phyloP scores from a whole-genome alignment of 805 yeast species.

The Nakazawaea pomicola region DNA sequence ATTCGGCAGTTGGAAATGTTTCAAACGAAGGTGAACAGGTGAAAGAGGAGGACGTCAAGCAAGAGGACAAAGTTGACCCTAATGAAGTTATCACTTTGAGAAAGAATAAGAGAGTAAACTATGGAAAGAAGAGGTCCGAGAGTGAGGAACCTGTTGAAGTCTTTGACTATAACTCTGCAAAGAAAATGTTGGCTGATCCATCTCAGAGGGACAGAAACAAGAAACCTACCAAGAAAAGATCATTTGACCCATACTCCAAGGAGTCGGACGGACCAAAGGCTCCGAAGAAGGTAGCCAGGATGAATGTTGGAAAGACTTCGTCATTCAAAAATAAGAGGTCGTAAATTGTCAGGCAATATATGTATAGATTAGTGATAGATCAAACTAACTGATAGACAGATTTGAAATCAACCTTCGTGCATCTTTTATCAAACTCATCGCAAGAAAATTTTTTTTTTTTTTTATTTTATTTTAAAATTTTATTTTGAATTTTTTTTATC shows the following conservation, averaged over 20 bases:
- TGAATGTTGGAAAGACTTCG: conserved; percentile 31
- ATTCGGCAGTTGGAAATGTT: conserved; percentile 2
- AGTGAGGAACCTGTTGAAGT: conserved; percentile 21
- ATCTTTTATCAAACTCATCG: conserved; percentile 1
- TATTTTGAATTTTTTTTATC: background rate
- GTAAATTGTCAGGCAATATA: background rate
- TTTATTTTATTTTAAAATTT: conserved; percentile 1
- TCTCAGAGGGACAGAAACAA: conserved; percentile 4
- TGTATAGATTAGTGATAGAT: background rate
- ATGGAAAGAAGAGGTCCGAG: conserved; percentile 18
- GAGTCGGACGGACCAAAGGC: conserved; percentile 47
- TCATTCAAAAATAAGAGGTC: conserved; percentile 22
- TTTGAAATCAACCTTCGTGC: no score
- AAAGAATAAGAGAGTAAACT: conserved; percentile 19
- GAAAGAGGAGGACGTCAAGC: conserved; percentile 16
- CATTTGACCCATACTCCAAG: conserved; percentile 17
- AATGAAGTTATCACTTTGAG: conserved; percentile 28
- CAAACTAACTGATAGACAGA: no score
- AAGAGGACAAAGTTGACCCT: conserved; percentile 21
- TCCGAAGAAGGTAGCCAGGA: conserved; percentile 34
- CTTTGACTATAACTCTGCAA: conserved; percentile 15
- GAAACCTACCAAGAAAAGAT: conserved; percentile 8
- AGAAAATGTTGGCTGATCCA: conserved; percentile 18
- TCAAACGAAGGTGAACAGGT: conserved; percentile 16
- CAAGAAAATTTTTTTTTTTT: conserved; percentile 7